Base-by-base conservation (phyloP, 148 eudicot genomes). In the Cornus florida region DNA sequence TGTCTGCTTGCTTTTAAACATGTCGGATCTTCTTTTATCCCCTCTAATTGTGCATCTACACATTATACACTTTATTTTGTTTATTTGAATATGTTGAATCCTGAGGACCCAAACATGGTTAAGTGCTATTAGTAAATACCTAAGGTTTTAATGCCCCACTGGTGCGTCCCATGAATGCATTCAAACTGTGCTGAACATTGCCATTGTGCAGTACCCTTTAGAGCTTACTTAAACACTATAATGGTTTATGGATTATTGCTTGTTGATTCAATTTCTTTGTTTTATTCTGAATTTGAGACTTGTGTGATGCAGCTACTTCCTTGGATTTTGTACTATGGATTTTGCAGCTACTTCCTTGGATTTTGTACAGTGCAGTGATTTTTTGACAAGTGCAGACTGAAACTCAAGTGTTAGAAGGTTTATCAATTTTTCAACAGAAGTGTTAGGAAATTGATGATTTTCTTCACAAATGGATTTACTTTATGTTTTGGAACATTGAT, bases 231-330 rank as follows among this genome's bases (percentile, higher is more conserved):
- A n/a, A 50, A 31, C 67, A 50, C 28, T n/a, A n/a, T 48, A 17
- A 46, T 28, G 72, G 46, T 46, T 68, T 53, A 46, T 77, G 67
- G 22, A 28, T 53, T 22, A 71, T 64, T 73, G 24, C 32, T 70
- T 56, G 70, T 81, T 84, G 80, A 80, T 80, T 67, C 38, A 48
- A 16, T 33, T 23, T 59, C 13, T 74, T 48, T 79, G 12, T 72
- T 66, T n/a, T n/a, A n/a, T n/a, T n/a, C n/a, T n/a, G n/a, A n/a
- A n/a, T n/a, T n/a, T n/a, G n/a, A n/a, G n/a, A n/a, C n/a, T n/a
- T n/a, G n/a, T n/a, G n/a, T n/a, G n/a, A n/a, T n/a, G n/a, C n/a
- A n/a, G n/a, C n/a, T n/a, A n/a, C n/a, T n/a, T n/a, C n/a, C n/a
- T n/a, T n/a, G n/a, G n/a, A n/a, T n/a, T n/a, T n/a, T n/a, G n/a